Base-by-base conservation (phyloP, 2,329 filamentous ascomycete species). In the Remersonia thermophila region DNA sequence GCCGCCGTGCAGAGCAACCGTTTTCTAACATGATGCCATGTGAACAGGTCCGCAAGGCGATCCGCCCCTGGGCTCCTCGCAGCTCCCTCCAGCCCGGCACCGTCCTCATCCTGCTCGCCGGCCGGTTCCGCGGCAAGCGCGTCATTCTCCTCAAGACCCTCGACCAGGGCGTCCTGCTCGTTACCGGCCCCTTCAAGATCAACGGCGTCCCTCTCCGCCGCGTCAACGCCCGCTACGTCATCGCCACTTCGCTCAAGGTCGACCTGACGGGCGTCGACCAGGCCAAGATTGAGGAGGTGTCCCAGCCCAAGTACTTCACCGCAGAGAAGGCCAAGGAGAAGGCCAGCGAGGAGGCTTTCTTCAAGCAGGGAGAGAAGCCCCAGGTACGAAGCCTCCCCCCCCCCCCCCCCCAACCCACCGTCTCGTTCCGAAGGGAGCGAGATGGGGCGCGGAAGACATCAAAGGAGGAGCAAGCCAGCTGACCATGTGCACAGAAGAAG, bases 151-250 rank as follows among this genome's bases (percentile, higher is more conserved):
- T 98, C 66, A 96, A 96, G 80, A 77, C 81, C 68, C 87, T 98
- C 61, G 75, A 84, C 62, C 85, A 95, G 73, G 91, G 91, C 71
- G 85, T 95, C 52, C 86, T 98, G 66, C 85, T 98, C 65, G 86
- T 98, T 59, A 98, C 91, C 62, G 91, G 91, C 58, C 91, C 91
- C 63, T 98, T 96, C 83, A 98, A 96, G 82, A 82, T 98, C 73
- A 98, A 98, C 74, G 91, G 91, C 67, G 91, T 98, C 52, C 91
- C 91, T 55, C 81, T 98, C 60, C 82, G 91, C 70, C 79, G 83
- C 65, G 83, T 93, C 63, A 93, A 93, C 73, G 73, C 84, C 63
- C 80, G 83, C 68, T 93, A 91, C 69, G 84, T 93, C 62, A 93
- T 93, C 63, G 84, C 83, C 60, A 93, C 84, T 58, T 85, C 80